phyloP scores from a whole-genome alignment of 257 asterid species.

The Perilla frutescens region DNA sequence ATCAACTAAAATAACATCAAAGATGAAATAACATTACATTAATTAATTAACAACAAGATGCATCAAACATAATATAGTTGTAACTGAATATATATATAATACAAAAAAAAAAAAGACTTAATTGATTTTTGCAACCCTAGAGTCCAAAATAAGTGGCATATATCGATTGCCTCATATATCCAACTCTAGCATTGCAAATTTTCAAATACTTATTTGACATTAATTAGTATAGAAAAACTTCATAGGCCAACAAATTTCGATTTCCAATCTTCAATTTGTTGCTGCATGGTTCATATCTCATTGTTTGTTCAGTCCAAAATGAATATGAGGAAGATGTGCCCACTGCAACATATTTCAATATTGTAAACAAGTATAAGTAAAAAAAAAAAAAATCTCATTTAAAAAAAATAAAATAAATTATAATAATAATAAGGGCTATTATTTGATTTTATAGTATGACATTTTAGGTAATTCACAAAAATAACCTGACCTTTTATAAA shows the following conservation, averaged over 20 bases:
- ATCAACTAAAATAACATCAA: too few species aligned
- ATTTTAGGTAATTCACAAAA: too few species aligned
- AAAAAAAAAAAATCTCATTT: too few species aligned
- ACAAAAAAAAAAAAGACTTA: constrained; percentile 5
- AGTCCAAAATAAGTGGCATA: constrained; percentile 30
- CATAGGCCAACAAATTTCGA: neutral
- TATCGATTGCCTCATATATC: constrained; percentile 28
- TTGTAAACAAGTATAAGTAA: neutral
- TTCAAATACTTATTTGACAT: neutral
- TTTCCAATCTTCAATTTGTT: neutral
- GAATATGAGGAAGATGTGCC: constrained; percentile 97
- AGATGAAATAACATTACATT: neutral
- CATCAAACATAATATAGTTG: neutral
- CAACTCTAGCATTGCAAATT: neutral
- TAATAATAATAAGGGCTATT: too few species aligned
- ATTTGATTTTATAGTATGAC: too few species aligned
- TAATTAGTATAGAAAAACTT: neutral
- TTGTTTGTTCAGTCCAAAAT: constrained; percentile 80
- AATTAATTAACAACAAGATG: neutral
- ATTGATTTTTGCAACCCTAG: constrained; percentile 25
- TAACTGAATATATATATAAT: neutral
- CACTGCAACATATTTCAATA: constrained; percentile 55
- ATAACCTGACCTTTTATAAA: too few species aligned
- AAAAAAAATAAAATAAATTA: too few species aligned
- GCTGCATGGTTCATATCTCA: constrained; percentile 65